phyloP scores from a whole-genome alignment of 2,329 filamentous ascomycete species.

The Daldinia sp. region DNA sequence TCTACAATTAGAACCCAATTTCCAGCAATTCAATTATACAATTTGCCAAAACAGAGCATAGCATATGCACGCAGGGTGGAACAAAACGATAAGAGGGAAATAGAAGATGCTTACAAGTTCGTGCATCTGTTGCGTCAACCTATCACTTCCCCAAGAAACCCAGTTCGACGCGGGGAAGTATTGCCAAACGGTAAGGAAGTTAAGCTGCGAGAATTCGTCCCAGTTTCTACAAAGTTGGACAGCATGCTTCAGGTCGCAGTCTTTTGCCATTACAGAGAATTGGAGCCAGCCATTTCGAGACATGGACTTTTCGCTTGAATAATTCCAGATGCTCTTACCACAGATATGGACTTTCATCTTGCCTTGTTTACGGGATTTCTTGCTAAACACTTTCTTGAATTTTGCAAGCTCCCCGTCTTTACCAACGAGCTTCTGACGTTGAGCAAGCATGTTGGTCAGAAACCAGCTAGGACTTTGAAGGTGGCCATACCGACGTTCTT shows the following conservation, averaged over 20 bases:
- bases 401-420: conserved; percentile 26
- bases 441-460: conserved; percentile 50
- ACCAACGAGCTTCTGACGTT: conserved; percentile 50
- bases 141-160: conserved; percentile 57
- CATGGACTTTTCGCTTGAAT: conserved; percentile 61
- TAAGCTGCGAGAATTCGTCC: conserved; percentile 64
- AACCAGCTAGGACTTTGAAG: conserved; percentile 45
- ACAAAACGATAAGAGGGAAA: neutral
- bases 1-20: conserved; percentile 23
- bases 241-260: conserved; percentile 59
- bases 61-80: neutral
- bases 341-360: conserved; percentile 61
- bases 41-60: neutral
- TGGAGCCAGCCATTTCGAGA: conserved; percentile 63
- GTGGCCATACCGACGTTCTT: conserved; percentile 42
- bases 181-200: conserved; percentile 58
- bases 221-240: conserved; percentile 62
- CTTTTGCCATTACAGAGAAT: conserved; percentile 63
- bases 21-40: neutral
- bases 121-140: conserved; percentile 55
- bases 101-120: conserved; percentile 52
- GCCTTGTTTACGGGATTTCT: conserved; percentile 39
- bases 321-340: conserved; percentile 63
- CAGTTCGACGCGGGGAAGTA: conserved; percentile 63
- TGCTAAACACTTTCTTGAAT: conserved; percentile 9